Percentiles rank a stretch among this genome's conserved stretches.
These are phyloP conservation scores for Backusella sp. DNA, from an alignment of 192 early-diverging fungal species.

Conservation along the genomic window DNA sequence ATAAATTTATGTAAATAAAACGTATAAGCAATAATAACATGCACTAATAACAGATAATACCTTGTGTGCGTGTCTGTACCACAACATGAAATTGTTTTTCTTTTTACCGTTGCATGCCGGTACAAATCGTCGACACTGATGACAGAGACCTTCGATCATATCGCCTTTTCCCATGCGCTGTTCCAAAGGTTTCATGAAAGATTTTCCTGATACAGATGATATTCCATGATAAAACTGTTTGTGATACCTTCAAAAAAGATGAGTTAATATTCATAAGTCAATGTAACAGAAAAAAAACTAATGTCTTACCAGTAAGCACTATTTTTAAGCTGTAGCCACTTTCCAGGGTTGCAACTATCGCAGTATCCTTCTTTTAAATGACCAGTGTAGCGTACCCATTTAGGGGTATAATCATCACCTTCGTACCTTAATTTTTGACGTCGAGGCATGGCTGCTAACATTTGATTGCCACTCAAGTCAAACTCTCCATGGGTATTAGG, in stretches of 20 bases:
- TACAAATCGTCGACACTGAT: conserved; percentile 81
- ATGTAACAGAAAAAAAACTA: not conserved
- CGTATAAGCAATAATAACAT: not conserved
- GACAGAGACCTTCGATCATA: conserved; percentile 77
- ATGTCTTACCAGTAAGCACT: conserved; percentile 74
- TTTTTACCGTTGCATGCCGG: conserved; percentile 72
- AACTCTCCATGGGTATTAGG: not conserved
- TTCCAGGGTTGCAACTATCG: conserved; percentile 75
- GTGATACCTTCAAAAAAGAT: conserved; percentile 59
- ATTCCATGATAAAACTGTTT: conserved; percentile 88
- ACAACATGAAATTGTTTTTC: conserved; percentile 67
- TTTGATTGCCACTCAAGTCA: conserved; percentile 8
- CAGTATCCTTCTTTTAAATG: conserved; percentile 83
- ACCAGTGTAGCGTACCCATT: conserved; percentile 75
- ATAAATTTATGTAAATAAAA: conserved; percentile 4
- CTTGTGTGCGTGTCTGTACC: conserved; percentile 88
- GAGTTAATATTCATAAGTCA: not conserved
- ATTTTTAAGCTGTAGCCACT: conserved; percentile 89
- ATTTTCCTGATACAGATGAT: conserved; percentile 77
- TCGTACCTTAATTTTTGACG: conserved; percentile 68
- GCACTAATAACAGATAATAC: conserved; percentile 11
- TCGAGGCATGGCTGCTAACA: conserved; percentile 44
- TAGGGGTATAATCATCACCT: conserved; percentile 78
- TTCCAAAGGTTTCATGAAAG: conserved; percentile 70
- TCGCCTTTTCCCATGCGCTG: conserved; percentile 59